phyloP scores from a whole-genome alignment of 1,139 yeast genomes.

The Arxiozyma heterogenica region DNA sequence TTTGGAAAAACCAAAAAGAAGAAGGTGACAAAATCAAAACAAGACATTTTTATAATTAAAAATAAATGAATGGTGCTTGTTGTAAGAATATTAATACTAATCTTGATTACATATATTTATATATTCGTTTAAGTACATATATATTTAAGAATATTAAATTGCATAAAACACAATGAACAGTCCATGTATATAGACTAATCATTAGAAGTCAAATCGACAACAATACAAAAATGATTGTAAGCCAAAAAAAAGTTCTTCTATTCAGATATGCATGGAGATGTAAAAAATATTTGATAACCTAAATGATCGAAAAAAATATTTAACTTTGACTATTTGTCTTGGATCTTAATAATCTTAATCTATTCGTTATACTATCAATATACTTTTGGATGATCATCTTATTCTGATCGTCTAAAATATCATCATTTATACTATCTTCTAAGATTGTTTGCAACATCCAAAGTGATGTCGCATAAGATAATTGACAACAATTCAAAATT shows the following conservation, averaged over 20 bases:
- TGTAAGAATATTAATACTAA: not conserved
- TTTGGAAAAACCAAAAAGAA: no score
- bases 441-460: conserved; percentile 91
- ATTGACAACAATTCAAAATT: conserved; percentile 70
- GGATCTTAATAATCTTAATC: conserved; percentile 48
- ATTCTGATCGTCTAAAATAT: conserved; percentile 58
- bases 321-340: conserved; percentile 12
- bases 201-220: not conserved
- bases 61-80: not conserved
- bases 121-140: not conserved
- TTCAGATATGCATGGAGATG: not conserved
- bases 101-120: not conserved
- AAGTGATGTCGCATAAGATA: conserved; percentile 80
- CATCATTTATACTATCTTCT: conserved; percentile 28
- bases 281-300: no score
- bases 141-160: not conserved
- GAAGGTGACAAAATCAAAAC: not conserved
- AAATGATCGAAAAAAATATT: no score
- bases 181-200: not conserved
- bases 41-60: not conserved
- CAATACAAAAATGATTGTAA: not conserved
- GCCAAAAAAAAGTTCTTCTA: not conserved
- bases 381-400: conserved; percentile 66
- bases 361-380: conserved; percentile 61
- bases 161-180: not conserved